Evolutionary conservation across 768 basidiomycete genomes (phyloP).

Genomic region (Suillus fuscotomentosus): DNA sequence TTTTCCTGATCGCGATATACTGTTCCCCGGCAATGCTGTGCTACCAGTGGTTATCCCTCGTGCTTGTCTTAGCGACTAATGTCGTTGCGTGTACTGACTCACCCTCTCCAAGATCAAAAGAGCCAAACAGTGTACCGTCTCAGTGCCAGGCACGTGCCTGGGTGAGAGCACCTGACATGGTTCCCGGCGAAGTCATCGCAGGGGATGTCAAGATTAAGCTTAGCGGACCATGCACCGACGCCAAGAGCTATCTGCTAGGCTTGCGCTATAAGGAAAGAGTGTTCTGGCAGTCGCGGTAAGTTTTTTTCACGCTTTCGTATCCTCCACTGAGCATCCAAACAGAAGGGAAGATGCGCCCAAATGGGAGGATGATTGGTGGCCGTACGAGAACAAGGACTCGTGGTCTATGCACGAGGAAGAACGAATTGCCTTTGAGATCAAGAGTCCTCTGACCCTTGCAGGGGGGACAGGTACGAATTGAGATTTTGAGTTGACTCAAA

Average conservation of each 20-base stretch:
- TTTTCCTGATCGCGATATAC: background rate
- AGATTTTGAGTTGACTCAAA: constrained; percentile 5
- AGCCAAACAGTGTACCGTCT: background rate
- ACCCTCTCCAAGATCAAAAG: background rate
- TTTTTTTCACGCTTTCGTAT: background rate
- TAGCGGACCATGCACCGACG: background rate
- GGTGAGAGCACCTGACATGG: constrained; percentile 7
- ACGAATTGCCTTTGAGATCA: constrained; percentile 15
- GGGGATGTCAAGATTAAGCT: constrained; percentile 4
- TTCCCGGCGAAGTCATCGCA: background rate
- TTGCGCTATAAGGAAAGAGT: constrained; percentile 4
- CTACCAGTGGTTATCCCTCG: background rate
- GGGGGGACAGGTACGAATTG: background rate
- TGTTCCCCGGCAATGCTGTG: background rate
- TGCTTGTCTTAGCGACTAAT: background rate
- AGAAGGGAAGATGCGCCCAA: constrained; percentile 1
- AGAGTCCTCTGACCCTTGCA: background rate
- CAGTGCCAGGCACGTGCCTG: constrained; percentile 1
- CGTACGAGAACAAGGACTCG: constrained; percentile 9
- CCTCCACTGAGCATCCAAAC: background rate
- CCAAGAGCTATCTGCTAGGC: background rate
- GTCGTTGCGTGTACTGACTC: background rate
- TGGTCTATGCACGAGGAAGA: constrained; percentile 21
- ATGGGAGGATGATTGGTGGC: background rate
- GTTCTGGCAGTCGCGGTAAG: background rate